Base-by-base conservation (phyloP, 345 rosid species). In the Pseudoturritis turrita region DNA sequence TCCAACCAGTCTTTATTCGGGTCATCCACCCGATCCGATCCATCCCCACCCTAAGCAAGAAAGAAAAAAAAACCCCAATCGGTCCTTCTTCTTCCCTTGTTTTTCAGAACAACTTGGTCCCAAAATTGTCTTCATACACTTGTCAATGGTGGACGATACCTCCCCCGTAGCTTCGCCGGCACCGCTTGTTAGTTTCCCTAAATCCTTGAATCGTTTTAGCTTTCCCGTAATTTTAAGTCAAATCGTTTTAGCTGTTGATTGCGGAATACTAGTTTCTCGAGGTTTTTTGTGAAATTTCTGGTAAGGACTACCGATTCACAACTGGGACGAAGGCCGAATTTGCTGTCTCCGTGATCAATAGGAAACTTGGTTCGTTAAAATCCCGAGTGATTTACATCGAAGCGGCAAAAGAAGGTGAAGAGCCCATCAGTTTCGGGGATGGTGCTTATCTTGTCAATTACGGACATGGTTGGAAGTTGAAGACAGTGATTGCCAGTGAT, bases 261-360 rank as follows among this genome's bases (percentile, higher is more conserved):
- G 56, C 6, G n/a, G 29, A 13, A 33, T 37, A 4, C 2, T 76
- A 93, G 96, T 82, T 85, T 88, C 28, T 90, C 77, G 96, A 87
- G 81, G 95, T 90, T 5, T 49, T 18, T 14, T 90, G 94, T 85
- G 83, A 64, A 40, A 52, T 43, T 46, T 81, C 87, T 40, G 88
- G 83, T 11, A 87, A 84, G 69, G 73, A 55, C 3, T 77, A 72
- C 77, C 83, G 94, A 29, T 93, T 89, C 66, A 89, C 96, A 0
- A 74, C 78, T 1, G 98, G 96, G 5, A 86, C 96, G 6, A 87
- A 83, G 73, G 85, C 96, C 2, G 87, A 90, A 7, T 90, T 93
- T 67, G 97, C 96, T 3, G 90, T 93, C 15, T 83, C 87, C 21
- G 73, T 87, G 72, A 85, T 93, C 41, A 93, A 93, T 73, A 77